These are phyloP conservation scores for Chaetoscypha palmicola DNA, from an alignment of 2,329 filamentous ascomycete species.

Conservation along the genomic window DNA sequence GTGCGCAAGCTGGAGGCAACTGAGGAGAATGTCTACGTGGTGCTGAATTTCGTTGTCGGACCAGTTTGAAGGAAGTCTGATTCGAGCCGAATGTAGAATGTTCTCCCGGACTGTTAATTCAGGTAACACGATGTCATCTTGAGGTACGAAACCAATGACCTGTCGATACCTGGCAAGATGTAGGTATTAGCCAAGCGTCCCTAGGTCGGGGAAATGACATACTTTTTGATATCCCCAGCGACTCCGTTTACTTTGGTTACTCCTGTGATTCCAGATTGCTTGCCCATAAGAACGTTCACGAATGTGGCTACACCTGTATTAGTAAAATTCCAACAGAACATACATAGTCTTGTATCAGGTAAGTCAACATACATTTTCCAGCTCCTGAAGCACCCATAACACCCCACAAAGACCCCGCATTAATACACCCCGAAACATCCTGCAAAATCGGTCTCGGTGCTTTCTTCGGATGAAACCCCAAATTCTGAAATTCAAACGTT, in stretches of 20 bases:
- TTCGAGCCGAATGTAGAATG: constrained; percentile 50
- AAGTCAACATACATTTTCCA: constrained; percentile 40
- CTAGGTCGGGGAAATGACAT: not conserved
- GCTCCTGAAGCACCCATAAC: constrained; percentile 56
- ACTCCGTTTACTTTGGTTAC: constrained; percentile 43
- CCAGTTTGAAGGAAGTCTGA: constrained; percentile 47
- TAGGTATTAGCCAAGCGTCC: not conserved
- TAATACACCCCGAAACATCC: constrained; percentile 47
- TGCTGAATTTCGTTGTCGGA: constrained; percentile 40
- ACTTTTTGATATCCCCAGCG: constrained; percentile 27
- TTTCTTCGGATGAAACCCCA: constrained; percentile 41
- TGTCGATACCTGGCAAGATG: constrained; percentile 43
- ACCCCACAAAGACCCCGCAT: constrained; percentile 47
- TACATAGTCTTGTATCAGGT: no score
- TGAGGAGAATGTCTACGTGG: constrained; percentile 50
- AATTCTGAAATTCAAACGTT: constrained; percentile 44
- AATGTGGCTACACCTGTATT: constrained; percentile 38
- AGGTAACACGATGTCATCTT: constrained; percentile 53
- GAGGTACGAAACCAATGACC: constrained; percentile 54
- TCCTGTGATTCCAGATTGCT: constrained; percentile 44
- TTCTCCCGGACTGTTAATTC: constrained; percentile 57
- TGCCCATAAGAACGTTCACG: constrained; percentile 55
- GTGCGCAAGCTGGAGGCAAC: constrained; percentile 39
- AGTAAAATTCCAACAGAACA: constrained; percentile 3
- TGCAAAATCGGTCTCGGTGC: constrained; percentile 40